Base-by-base conservation (phyloP, 202 grass and related monocot genomes). In the Setaria viridis region DNA sequence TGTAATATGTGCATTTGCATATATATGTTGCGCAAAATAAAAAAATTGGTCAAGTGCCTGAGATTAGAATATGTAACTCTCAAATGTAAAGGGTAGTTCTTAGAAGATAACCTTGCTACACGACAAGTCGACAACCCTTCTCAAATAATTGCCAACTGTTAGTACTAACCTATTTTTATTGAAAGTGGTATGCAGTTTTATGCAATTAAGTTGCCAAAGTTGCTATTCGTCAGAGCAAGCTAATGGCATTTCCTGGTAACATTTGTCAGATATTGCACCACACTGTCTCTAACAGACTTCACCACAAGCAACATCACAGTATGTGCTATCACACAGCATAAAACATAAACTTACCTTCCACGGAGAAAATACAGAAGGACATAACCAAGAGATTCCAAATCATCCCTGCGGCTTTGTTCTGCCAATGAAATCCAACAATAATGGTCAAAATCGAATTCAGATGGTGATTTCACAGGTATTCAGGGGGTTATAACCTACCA, bases 311-410 rank as follows among this genome's bases (percentile, higher is more conserved):
- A 39, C 45, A 72, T 46, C 30, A 25, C 6, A 81, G 32, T 49
- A 48, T 67, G 65, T 33, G n/a, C 42, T 71, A 49, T 10, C 6
- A 53, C 47, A 79, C 21, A 78, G 35, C 11, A 74, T 56, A 76
- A 45, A 67, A 62, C 43, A 78, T 65, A 88, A 85, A 30, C 78
- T 72, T 92, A 99, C 96, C 85, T 95, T 82, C 93, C 96, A 74
- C 83, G 90, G 25, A 99, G 91, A 76, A 99, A 99, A 94, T 99
- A 99, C 65, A 99, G 70, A 62, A 99, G 86, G 94, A 95, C 91
- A 79, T 99, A 99, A 70, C 96, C 96, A 92, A 98, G 93, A 64
- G 96, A 98, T 84, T 95, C 86, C 90, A 98, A 94, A 92, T 98
- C 96, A 91, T 98, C 96, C 60, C 91, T 86, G 55, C 93, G 93